These are phyloP conservation scores for Aspergillus unguis DNA, from an alignment of 2,329 filamentous ascomycete genomes.

Conservation along the genomic window DNA sequence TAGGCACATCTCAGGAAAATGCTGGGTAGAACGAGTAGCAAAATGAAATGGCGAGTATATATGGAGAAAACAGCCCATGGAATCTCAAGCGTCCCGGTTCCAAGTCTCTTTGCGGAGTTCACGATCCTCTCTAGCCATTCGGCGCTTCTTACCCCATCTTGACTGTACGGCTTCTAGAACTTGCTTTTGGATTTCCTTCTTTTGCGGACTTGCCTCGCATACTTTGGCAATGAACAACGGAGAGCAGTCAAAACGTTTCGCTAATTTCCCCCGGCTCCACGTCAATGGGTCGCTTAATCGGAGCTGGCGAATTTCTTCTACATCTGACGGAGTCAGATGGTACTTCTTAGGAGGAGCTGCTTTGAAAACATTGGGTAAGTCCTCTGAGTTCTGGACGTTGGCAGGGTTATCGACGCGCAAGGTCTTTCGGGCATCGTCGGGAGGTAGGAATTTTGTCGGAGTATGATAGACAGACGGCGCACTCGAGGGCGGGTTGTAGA, in stretches of 20 bases:
- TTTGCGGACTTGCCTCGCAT: constrained; percentile 50
- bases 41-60: neutral
- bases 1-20: neutral
- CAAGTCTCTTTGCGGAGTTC: constrained; percentile 58
- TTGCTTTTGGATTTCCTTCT: constrained; percentile 47
- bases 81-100: constrained; percentile 55
- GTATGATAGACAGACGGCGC: constrained; percentile 63
- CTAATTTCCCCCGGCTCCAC: constrained; percentile 59
- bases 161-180: constrained; percentile 54
- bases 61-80: neutral
- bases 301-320: constrained; percentile 58
- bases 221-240: constrained; percentile 62
- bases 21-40: neutral
- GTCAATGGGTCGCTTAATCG: constrained; percentile 53
- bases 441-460: constrained; percentile 62
- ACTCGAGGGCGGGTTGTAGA: constrained; percentile 65
- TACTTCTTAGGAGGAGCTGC: constrained; percentile 57
- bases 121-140: constrained; percentile 60
- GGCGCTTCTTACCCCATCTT: constrained; percentile 59
- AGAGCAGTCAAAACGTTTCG: constrained; percentile 62
- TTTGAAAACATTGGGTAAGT: constrained; percentile 51
- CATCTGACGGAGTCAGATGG: constrained; percentile 55
- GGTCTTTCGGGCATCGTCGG: constrained; percentile 52
- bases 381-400: constrained; percentile 19
- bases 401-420: constrained; percentile 41